Conservation (phyloP, 768 basidiomycete genomes). For the Tephrocybe sp. region DNA sequence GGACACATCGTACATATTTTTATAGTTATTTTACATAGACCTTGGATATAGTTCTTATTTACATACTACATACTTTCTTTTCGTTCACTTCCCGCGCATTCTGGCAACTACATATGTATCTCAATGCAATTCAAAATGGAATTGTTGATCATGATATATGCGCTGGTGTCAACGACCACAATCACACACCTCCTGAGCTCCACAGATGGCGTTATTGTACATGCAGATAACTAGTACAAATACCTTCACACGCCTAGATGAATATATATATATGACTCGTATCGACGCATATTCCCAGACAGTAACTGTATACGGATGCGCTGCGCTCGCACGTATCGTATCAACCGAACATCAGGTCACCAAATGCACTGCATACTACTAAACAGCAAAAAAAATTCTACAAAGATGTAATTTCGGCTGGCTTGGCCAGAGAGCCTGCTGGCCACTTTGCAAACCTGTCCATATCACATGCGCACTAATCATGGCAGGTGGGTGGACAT, state of each 20-base stretch:
- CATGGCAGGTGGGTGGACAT: not conserved
- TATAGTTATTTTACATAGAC: constrained; percentile 13
- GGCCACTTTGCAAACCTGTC: not conserved
- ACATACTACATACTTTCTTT: constrained; percentile 12
- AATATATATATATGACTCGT: not conserved
- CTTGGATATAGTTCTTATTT: constrained; percentile 15
- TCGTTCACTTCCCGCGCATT: constrained; percentile 1
- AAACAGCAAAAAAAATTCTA: too few relatives aligned
- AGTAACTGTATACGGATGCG: constrained; percentile 4
- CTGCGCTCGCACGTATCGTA: not conserved
- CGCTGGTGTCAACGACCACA: not conserved
- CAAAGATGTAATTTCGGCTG: not conserved
- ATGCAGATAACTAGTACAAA: not conserved
- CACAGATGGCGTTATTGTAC: not conserved
- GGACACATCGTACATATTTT: constrained; percentile 15
- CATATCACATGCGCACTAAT: too few relatives aligned
- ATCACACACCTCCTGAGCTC: not conserved
- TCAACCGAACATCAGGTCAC: not conserved
- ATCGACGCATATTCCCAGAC: not conserved
- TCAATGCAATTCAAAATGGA: constrained; percentile 7
- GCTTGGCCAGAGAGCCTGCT: too few relatives aligned
- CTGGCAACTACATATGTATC: not conserved
- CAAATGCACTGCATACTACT: too few relatives aligned
- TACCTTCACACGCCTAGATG: too few relatives aligned
- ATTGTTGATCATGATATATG: not conserved